Evolutionary conservation across 106 monocot species (phyloP), one percentile per base, ranked within the genome.

Genomic region (Acanthochlamys bracteata): DNA sequence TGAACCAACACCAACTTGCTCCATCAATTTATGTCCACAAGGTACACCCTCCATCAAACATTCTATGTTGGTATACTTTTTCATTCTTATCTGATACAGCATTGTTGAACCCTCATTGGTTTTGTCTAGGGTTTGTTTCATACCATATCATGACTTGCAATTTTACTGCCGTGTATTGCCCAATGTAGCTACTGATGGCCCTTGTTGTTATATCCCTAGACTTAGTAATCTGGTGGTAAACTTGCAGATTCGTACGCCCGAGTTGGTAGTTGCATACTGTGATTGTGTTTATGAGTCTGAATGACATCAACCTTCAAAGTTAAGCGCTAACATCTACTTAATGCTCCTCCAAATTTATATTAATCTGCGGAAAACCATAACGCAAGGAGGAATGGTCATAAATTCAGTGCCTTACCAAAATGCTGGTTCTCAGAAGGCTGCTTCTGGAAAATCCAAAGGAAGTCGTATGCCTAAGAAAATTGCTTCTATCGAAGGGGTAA

Each of bases 341-440:
- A 99, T 75, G 51, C 89, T 99, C 62, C 71, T 99, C 53, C 98
- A 99, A 89, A 83, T 89, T 66, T 99, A 99, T 75, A 74, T 99
- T 55, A 89, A 92, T 76, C 92, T 88, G 11, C 65, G 69, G 69
- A 86, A 69, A 52, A 55, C 75, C 26, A 73, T 67, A 58, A 79
- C 77, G 47, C 78, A 89, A 70, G 89, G 85, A 45, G 71, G 75
- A 60, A 79, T 58, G 71, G 45, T 61, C 61, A 43, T 63, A 56
- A 70, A 67, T 77, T 54, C 77, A 17, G 58, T 75, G 22, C 68
- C 64, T 22, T 68, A 75, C 22, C 78, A 79, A 52, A 79, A 73
- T 60, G 41, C 77, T 71, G 66, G 71, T 60, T 53, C 33, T 45
- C 77, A 77, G 33, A 91, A 75, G 57, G 11, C 27, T 60, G 67